phyloP scores from a whole-genome alignment of 2,329 filamentous ascomycete species.

The Microcyclosporella mali region DNA sequence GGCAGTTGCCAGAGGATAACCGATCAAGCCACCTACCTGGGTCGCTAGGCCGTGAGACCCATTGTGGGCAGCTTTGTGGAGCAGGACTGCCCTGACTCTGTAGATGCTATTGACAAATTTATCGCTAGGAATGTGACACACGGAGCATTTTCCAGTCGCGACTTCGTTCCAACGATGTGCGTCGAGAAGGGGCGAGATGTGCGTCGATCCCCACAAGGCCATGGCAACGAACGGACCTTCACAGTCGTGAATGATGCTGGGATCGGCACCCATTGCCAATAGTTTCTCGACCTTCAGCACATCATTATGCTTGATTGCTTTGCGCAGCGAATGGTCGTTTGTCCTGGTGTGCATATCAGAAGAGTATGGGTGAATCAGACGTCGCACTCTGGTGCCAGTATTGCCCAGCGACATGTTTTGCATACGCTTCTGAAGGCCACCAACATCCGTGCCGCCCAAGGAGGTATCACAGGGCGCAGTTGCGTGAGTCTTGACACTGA shows the following conservation, averaged over 20 bases:
- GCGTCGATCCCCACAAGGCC: conserved; percentile 14
- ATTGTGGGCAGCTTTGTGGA: conserved; percentile 22
- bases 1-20: conserved; percentile 22
- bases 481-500: conserved; percentile 23
- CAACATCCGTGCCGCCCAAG: conserved; percentile 20
- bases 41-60: no score
- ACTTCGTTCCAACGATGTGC: conserved; percentile 17
- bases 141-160: conserved; percentile 13
- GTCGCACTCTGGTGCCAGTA: conserved; percentile 6
- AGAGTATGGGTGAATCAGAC: conserved; percentile 1
- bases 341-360: conserved; percentile 7
- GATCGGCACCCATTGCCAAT: conserved; percentile 13
- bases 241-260: conserved; percentile 8
- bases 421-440: conserved; percentile 20
- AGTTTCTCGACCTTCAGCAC: conserved; percentile 14
- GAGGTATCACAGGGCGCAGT: conserved; percentile 23
- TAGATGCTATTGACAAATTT: conserved; percentile 11
- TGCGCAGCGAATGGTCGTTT: conserved; percentile 14
- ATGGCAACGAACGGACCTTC: conserved; percentile 11
- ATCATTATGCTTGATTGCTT: conserved; percentile 14
- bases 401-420: conserved; percentile 20
- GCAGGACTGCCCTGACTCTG: conserved; percentile 23
- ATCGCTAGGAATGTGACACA: conserved; percentile 13
- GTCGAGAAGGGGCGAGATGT: conserved; percentile 13
- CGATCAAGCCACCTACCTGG: conserved; percentile 15